These are phyloP conservation scores for Oenanthe javanica DNA, from an alignment of 140 eudicot genomes.

Conservation along the genomic window DNA sequence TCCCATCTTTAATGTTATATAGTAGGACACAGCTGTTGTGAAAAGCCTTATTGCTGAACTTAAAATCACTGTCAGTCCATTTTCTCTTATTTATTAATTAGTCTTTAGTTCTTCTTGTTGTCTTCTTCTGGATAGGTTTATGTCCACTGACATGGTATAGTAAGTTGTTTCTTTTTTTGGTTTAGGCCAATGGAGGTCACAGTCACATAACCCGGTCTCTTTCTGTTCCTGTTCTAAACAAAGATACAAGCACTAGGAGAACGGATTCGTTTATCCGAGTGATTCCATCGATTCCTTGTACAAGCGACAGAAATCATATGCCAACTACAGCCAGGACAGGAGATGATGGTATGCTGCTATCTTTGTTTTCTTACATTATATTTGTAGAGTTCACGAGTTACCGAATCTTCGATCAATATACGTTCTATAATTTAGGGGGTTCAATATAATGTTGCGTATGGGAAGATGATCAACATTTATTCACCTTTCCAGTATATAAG, in stretches of 20 bases:
- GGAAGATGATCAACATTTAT: neutral
- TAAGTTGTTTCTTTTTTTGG: constrained; percentile 6
- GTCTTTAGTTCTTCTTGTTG: neutral
- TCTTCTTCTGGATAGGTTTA: neutral
- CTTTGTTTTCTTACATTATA: neutral
- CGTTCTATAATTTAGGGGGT: neutral
- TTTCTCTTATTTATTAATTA: neutral
- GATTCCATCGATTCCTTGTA: constrained; percentile 49
- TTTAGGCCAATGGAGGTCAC: constrained; percentile 46
- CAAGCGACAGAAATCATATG: constrained; percentile 36
- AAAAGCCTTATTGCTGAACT: neutral
- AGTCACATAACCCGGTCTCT: constrained; percentile 61
- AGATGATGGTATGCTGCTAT: constrained; percentile 34
- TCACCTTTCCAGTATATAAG: neutral
- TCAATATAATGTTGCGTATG: neutral
- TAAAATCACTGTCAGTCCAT: neutral
- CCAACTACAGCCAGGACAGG: constrained; percentile 27
- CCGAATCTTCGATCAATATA: neutral
- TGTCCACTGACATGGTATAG: neutral
- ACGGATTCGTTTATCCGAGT: constrained; percentile 81
- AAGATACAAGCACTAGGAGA: constrained; percentile 32
- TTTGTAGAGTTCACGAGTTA: neutral
- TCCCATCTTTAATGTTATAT: neutral
- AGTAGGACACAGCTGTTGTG: neutral
- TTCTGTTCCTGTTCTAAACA: constrained; percentile 52